phyloP scores from a whole-genome alignment of 768 basidiomycete genomes.

The Tricholoma bakamatsutake region DNA sequence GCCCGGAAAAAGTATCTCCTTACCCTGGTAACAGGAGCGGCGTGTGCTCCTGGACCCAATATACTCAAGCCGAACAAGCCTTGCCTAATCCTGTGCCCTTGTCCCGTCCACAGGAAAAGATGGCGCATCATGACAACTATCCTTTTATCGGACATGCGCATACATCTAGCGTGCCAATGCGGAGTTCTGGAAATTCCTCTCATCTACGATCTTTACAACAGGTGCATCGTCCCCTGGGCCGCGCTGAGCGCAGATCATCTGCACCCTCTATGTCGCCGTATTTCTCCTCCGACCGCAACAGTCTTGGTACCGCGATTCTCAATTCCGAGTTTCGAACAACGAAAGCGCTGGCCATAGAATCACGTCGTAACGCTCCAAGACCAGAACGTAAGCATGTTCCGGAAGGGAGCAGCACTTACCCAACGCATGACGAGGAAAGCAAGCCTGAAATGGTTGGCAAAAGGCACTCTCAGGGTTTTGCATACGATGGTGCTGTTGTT shows the following conservation, averaged over 20 bases:
- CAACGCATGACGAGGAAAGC: constrained; percentile 12
- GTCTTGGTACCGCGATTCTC: constrained; percentile 30
- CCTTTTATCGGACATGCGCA: constrained; percentile 20
- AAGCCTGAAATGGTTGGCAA: constrained; percentile 15
- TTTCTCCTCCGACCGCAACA: constrained; percentile 33
- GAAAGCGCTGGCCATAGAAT: constrained; percentile 33
- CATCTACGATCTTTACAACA: constrained; percentile 31
- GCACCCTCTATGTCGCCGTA: constrained; percentile 44
- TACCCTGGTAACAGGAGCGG: constrained; percentile 36
- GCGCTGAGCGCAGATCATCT: constrained; percentile 31
- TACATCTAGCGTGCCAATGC: constrained; percentile 11
- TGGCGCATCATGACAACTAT: constrained; percentile 10
- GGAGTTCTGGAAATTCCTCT: constrained; percentile 17
- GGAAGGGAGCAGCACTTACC: constrained; percentile 16
- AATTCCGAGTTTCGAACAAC: constrained; percentile 20
- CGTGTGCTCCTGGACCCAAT: constrained; percentile 55
- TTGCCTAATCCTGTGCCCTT: constrained; percentile 11
- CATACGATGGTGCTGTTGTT: constrained; percentile 52
- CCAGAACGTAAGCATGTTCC: constrained; percentile 27
- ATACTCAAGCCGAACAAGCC: constrained; percentile 30
- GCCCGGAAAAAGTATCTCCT: constrained; percentile 55
- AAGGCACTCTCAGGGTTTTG: constrained; percentile 32
- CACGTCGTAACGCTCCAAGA: constrained; percentile 31
- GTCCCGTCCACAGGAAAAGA: constrained; percentile 10
- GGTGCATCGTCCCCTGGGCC: constrained; percentile 34